phyloP scores from a whole-genome alignment of 2,329 filamentous ascomycete species.

The Epichloe sp. region DNA sequence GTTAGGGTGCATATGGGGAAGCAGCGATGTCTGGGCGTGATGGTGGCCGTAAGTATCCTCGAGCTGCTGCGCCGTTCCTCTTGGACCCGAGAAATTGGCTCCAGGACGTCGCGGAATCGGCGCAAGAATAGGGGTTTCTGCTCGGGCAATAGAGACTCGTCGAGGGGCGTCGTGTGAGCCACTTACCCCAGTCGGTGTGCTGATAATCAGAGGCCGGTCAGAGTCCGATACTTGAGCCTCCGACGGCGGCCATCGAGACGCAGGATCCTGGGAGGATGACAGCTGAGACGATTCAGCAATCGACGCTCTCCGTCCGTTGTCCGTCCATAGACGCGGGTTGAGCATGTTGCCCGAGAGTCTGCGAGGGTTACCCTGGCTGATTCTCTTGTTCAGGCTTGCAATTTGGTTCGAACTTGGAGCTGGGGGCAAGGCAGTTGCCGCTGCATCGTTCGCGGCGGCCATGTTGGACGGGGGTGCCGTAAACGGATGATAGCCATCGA shows the following conservation, averaged over 20 bases:
- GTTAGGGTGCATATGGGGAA: conserved; percentile 5
- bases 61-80: conserved; percentile 38
- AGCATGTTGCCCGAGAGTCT: conserved; percentile 30
- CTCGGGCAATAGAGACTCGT: conserved; percentile 18
- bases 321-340: conserved; percentile 6
- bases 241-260: neutral
- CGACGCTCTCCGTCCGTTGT: neutral
- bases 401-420: conserved; percentile 27
- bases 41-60: conserved; percentile 39
- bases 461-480: conserved; percentile 25
- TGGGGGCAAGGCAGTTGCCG: conserved; percentile 22
- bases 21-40: conserved; percentile 9
- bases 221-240: conserved; percentile 15
- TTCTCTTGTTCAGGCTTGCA: conserved; percentile 23
- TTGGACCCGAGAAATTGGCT: conserved; percentile 17
- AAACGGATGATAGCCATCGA: conserved; percentile 23
- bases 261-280: neutral
- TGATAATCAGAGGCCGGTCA: conserved; percentile 47
- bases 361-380: conserved; percentile 24
- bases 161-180: conserved; percentile 37
- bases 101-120: conserved; percentile 40
- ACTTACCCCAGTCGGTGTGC: conserved; percentile 41
- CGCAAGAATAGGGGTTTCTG: conserved; percentile 35
- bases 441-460: conserved; percentile 19
- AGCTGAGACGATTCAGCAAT: neutral